Percentiles rank a stretch among this genome's conserved stretches.
Evolutionary conservation across 106 monocot genomes (phyloP).

Genomic region (Acanthochlamys bracteata): DNA sequence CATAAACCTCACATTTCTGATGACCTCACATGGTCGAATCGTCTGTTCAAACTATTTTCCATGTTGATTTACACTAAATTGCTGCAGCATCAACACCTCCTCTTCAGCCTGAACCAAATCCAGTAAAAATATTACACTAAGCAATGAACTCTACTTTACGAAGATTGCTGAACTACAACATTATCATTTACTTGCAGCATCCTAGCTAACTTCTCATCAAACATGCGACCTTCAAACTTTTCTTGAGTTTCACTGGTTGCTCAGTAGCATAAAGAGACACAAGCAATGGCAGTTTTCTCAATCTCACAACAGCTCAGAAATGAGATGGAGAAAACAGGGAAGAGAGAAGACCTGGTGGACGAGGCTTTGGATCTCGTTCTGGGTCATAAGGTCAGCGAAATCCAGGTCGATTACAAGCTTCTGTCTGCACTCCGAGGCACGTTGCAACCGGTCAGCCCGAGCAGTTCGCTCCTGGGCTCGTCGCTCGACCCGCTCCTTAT

Average conservation of each 20-base stretch:
- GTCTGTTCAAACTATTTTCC: conserved; percentile 43
- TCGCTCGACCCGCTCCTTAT: neutral
- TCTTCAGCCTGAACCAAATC: conserved; percentile 62
- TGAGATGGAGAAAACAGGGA: no score
- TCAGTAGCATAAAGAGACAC: conserved; percentile 19
- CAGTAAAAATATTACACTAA: neutral
- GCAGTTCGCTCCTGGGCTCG: neutral
- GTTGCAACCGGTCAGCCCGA: neutral
- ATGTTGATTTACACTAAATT: conserved; percentile 19
- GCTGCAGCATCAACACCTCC: conserved; percentile 68
- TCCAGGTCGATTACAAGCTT: neutral
- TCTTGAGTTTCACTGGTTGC: conserved; percentile 7
- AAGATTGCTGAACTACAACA: neutral
- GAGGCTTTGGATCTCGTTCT: conserved; percentile 2
- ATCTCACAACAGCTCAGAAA: no score
- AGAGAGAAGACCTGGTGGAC: neutral
- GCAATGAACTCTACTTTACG: neutral
- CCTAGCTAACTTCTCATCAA: conserved; percentile 80
- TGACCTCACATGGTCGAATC: conserved; percentile 36
- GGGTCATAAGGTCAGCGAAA: neutral
- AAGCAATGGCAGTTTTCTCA: conserved; percentile 8
- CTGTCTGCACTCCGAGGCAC: neutral
- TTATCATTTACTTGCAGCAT: conserved; percentile 44
- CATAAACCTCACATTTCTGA: conserved; percentile 57
- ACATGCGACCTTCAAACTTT: neutral